Percentiles rank a stretch among this genome's conserved stretches.
These are phyloP conservation scores for Phialophora macrospora DNA, from an alignment of 2,329 filamentous ascomycete genomes.

Conservation along the genomic window DNA sequence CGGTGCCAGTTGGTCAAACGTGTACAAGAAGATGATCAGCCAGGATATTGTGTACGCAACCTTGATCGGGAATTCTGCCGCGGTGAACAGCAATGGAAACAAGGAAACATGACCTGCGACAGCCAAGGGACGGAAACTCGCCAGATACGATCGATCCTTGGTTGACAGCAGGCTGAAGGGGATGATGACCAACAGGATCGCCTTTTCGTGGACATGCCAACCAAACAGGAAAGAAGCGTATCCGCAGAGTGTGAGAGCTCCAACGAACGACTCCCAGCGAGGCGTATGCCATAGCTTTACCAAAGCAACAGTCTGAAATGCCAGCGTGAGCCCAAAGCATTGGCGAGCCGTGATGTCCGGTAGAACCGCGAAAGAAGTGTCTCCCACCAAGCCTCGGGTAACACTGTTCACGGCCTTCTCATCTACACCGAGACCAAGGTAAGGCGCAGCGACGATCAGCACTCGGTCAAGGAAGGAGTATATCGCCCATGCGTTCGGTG, in stretches of 20 bases:
- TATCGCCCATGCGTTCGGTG: slow-evolving; percentile 93
- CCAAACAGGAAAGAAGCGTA: slow-evolving; percentile 97
- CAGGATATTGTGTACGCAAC: slow-evolving; percentile 90
- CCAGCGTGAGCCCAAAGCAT: slow-evolving; percentile 81
- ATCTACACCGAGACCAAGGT: slow-evolving; percentile 74
- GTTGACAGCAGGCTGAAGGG: slow-evolving; percentile 93
- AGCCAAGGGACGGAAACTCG: slow-evolving; percentile 87
- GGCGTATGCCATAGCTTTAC: slow-evolving; percentile 80
- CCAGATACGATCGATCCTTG: slow-evolving; percentile 84
- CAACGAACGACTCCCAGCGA: slow-evolving; percentile 87
- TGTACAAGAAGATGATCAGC: slow-evolving; percentile 82
- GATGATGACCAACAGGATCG: slow-evolving; percentile 89
- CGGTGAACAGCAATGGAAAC: slow-evolving; percentile 90
- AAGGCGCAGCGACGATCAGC: slow-evolving; percentile 83
- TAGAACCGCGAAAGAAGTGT: slow-evolving; percentile 90
- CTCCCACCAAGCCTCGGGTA: slow-evolving; percentile 88
- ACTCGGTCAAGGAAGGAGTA: slow-evolving; percentile 90
- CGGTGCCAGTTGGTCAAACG: slow-evolving; percentile 85
- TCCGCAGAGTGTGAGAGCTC: slow-evolving; percentile 86
- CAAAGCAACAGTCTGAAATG: slow-evolving; percentile 79
- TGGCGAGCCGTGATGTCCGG: slow-evolving; percentile 79
- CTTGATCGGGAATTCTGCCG: slow-evolving; percentile 92
- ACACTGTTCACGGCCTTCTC: slow-evolving; percentile 80
- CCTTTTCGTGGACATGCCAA: slow-evolving; percentile 99
- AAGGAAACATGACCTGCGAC: slow-evolving; percentile 94